Percentiles rank a stretch among this genome's conserved stretches.
These are phyloP conservation scores for Sarocladium brachiariae DNA, from an alignment of 2,329 filamentous ascomycete species.

Conservation along the genomic window DNA sequence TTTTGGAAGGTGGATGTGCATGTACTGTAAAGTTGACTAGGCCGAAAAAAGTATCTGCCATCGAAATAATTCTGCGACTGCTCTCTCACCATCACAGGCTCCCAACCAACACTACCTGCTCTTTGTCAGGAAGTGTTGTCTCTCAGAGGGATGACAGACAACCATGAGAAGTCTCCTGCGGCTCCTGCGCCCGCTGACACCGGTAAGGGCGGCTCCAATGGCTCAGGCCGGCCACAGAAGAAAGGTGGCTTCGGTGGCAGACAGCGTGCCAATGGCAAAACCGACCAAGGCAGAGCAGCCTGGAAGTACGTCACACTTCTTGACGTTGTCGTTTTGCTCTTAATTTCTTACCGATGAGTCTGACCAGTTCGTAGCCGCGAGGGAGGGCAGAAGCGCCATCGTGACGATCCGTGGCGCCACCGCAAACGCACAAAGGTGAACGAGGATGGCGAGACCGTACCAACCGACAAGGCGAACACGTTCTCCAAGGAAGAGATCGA, in stretches of 20 bases:
- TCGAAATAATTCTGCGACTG: no score
- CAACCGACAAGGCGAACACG: conserved; percentile 32
- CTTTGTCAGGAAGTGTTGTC: neutral
- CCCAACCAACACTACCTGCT: neutral
- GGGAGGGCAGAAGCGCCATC: conserved; percentile 32
- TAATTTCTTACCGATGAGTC: conserved; percentile 14
- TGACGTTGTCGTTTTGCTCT: neutral
- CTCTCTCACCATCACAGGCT: neutral
- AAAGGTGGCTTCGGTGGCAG: conserved; percentile 1
- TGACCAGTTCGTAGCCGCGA: conserved; percentile 30
- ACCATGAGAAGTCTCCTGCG: conserved; percentile 8
- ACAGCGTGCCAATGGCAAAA: conserved; percentile 11
- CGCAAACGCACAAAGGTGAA: conserved; percentile 35
- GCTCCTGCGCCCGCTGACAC: conserved; percentile 1
- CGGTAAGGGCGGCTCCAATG: neutral
- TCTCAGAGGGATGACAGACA: conserved; percentile 10
- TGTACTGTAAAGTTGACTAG: no score
- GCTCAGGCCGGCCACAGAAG: neutral
- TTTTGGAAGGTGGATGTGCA: no score
- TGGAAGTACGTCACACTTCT: conserved; percentile 1
- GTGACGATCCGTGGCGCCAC: conserved; percentile 32
- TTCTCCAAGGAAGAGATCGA: conserved; percentile 76
- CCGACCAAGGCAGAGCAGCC: conserved; percentile 2
- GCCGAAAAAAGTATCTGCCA: no score
- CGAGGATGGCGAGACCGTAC: conserved; percentile 26